Evolutionary conservation across 768 basidiomycete genomes (phyloP).

Genomic region (Suillus clintonianus): DNA sequence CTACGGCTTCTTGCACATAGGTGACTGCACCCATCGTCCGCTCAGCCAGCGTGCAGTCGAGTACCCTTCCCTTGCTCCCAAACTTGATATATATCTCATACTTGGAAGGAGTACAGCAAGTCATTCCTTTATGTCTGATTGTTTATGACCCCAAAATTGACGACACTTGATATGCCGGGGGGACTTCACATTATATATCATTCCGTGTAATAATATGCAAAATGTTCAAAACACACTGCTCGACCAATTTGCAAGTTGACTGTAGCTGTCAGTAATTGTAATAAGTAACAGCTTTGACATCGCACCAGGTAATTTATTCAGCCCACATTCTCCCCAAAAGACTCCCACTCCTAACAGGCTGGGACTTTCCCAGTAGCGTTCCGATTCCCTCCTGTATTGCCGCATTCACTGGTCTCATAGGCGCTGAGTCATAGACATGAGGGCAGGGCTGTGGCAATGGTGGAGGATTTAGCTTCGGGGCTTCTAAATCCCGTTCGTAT

Average conservation of each 20-base stretch:
- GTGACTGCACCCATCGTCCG: too few relatives aligned
- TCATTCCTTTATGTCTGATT: not conserved
- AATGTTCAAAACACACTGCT: too few relatives aligned
- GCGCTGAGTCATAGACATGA: constrained; percentile 75
- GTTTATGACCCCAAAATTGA: not conserved
- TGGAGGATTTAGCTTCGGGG: constrained; percentile 45
- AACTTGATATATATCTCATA: not conserved
- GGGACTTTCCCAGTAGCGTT: constrained; percentile 50
- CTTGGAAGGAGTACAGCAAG: not conserved
- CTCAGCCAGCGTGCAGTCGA: too few relatives aligned
- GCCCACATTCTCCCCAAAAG: constrained; percentile 66
- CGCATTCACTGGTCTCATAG: constrained; percentile 73
- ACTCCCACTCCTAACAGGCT: constrained; percentile 43
- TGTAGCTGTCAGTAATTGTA: not conserved
- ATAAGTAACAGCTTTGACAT: not conserved
- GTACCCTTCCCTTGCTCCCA: not conserved
- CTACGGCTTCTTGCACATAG: too few relatives aligned
- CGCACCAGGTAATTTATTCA: constrained; percentile 9
- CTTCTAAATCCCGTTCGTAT: constrained; percentile 73
- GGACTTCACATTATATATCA: too few relatives aligned
- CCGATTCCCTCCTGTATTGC: constrained; percentile 76
- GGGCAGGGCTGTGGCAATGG: constrained; percentile 72
- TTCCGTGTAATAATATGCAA: too few relatives aligned
- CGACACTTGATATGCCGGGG: not conserved
- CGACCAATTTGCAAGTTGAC: too few relatives aligned